Conservation (phyloP, 805 yeast genomes). For the Saccharomycopsis synnaedendra region DNA sequence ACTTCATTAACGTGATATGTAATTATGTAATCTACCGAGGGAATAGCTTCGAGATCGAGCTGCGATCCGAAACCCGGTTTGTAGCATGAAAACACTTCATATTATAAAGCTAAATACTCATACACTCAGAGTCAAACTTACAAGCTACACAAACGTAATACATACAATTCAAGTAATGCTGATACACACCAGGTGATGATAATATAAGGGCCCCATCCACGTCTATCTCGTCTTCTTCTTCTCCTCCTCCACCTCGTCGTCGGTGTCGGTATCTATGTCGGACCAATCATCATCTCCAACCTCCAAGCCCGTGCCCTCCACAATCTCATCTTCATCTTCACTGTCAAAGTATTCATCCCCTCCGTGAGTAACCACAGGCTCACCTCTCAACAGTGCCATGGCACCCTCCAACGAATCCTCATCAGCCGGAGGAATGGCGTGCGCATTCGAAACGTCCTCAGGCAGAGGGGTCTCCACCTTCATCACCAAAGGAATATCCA, state of each 20-base stretch:
- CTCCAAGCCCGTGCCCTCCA: conserved; percentile 20
- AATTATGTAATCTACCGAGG: too few relatives aligned
- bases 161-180: too few relatives aligned
- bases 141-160: too few relatives aligned
- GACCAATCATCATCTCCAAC: conserved; percentile 31
- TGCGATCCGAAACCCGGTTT: too few relatives aligned
- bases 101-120: too few relatives aligned
- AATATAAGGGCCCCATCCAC: background rate
- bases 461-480: conserved; percentile 30
- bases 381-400: conserved; percentile 58
- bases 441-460: background rate
- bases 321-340: conserved; percentile 28
- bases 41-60: too few relatives aligned
- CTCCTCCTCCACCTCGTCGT: conserved; percentile 32
- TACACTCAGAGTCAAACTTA: too few relatives aligned
- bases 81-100: too few relatives aligned
- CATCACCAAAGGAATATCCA: conserved; percentile 61
- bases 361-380: conserved; percentile 16
- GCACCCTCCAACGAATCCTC: conserved; percentile 73
- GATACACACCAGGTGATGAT: too few relatives aligned
- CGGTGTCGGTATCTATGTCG: conserved; percentile 56
- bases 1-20: too few relatives aligned
- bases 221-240: conserved; percentile 4
- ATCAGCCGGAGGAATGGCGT: conserved; percentile 43
- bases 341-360: conserved; percentile 27